A percentile compares a stretch with the other conserved stretches of the same genome.
These are phyloP conservation scores for Phaeotremella fagi DNA, from an alignment of 768 basidiomycete species.

Conservation along the genomic window DNA sequence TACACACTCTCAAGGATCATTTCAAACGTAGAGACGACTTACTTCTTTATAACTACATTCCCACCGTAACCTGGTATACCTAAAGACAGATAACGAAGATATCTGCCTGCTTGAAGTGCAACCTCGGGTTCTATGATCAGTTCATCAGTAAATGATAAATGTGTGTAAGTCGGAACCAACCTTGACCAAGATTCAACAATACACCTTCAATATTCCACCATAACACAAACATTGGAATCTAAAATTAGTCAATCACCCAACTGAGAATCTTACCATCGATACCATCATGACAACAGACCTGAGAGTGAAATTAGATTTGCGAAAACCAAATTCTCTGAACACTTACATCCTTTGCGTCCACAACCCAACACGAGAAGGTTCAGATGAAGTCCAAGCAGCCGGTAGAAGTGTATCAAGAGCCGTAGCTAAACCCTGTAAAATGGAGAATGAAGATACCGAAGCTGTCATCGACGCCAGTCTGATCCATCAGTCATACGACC, in stretches of 20 bases:
- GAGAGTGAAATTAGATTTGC: constrained; percentile 21
- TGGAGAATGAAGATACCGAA: constrained; percentile 64
- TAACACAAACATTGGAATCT: constrained; percentile 57
- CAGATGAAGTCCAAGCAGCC: constrained; percentile 85
- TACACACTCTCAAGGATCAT: not conserved
- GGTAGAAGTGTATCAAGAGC: constrained; percentile 87
- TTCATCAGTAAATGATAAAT: constrained; percentile 52
- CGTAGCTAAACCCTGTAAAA: constrained; percentile 74
- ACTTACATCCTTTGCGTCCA: constrained; percentile 78
- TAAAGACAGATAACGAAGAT: constrained; percentile 68
- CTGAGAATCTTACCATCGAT: constrained; percentile 23
- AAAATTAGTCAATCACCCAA: not conserved
- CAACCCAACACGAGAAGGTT: constrained; percentile 77
- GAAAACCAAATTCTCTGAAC: not conserved
- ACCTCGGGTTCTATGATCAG: constrained; percentile 70
- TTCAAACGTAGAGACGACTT: no score
- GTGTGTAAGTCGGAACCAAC: constrained; percentile 9
- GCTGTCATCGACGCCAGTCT: constrained; percentile 49
- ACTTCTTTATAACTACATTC: constrained; percentile 56
- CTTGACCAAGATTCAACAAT: constrained; percentile 55
- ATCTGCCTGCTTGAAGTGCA: constrained; percentile 67
- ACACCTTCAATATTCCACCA: constrained; percentile 82
- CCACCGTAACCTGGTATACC: constrained; percentile 73
- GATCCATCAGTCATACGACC: constrained; percentile 2
- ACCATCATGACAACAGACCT: constrained; percentile 38